A percentile compares a stretch with the other conserved stretches of the same genome.
These are phyloP conservation scores for Chloris gayana DNA, from an alignment of 176 grass and related monocot genomes.

Conservation along the genomic window DNA sequence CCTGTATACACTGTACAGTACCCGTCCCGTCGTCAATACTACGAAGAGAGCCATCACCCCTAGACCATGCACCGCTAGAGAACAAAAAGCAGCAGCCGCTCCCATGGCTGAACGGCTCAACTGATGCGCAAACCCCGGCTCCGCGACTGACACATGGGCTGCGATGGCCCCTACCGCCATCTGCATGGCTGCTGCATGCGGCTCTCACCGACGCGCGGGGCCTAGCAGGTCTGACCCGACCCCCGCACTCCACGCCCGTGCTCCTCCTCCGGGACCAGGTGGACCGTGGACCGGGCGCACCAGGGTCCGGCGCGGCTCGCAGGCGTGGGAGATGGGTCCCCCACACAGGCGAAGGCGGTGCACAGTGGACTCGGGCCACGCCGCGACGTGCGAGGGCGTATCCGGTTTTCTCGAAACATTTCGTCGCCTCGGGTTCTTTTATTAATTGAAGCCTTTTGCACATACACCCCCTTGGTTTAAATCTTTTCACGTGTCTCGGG, in stretches of 20 bases:
- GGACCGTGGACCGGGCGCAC: neutral
- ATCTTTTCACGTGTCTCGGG: neutral
- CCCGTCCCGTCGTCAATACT: neutral
- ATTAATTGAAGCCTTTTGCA: slow-evolving; percentile 10
- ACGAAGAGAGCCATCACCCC: neutral
- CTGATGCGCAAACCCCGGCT: neutral
- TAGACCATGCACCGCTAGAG: neutral
- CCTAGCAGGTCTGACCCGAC: too few relatives aligned
- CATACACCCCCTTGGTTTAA: slow-evolving; percentile 8
- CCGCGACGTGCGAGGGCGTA: neutral
- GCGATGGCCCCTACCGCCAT: neutral
- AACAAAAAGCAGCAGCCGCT: neutral
- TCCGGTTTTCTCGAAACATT: neutral
- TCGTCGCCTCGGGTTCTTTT: slow-evolving; percentile 2
- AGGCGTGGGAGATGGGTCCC: neutral
- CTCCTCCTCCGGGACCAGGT: neutral
- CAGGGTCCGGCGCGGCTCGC: neutral
- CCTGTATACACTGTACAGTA: too few relatives aligned
- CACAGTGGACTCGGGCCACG: slow-evolving; percentile 7
- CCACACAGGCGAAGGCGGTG: neutral
- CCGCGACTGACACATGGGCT: neutral
- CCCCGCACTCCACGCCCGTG: neutral
- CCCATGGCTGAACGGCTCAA: neutral
- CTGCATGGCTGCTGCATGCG: neutral
- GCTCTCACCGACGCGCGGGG: neutral